Evolutionary conservation across 176 grass and related monocot genomes (phyloP), one percentile per base, ranked within the genome.

Genomic region (Pontederia crassipes): DNA sequence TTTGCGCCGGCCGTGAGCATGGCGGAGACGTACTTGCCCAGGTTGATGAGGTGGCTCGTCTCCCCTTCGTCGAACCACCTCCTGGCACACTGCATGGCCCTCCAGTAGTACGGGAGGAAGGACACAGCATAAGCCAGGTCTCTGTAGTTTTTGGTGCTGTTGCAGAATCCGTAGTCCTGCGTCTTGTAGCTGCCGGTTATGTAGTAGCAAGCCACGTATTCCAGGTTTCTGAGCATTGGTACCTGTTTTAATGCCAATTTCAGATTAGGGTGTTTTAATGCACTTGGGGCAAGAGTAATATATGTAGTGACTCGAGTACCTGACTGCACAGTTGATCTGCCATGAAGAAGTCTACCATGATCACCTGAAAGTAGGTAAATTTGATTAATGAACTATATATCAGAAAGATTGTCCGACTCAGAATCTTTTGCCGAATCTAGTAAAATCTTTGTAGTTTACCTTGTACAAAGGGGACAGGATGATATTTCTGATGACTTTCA

Each of bases 291-390:
- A 40, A 7, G 4, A 40, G 32, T 16, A 0, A 63, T 0, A 28
- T 11, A 10, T 9, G 10, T 64, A 52, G 49, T 2, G 49, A 49
- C 40, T 71, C 8, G 48, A 17, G 6, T 92, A 92, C 88, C 88
- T 92, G 93, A 32, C 88, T 98, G 68, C 88, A 92, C 72, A 92
- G 87, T 63, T 92, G 93, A 92, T 98, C 94, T 75, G 94, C 94
- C 94, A 98, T 93, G 88, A 98, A 98, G 71, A 92, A 98, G 78
- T 98, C 93, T 17, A 98, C 93, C 93, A 98, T 98, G 57, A 92
- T 76, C 67, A 98, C 94, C 93, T 98, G 77, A 55, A 75, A 77
- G 26, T 0, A 45, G 51, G 15, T 46, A 62, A 11, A 55, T n/a
- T 28, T 26, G 10, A 52, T 12, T 24, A 69, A 10, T 0, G 5